Percentiles rank a stretch among this genome's conserved stretches.
Evolutionary conservation across 495 filamentous ascomycete species (phyloP).

Genomic region (Annulohypoxylon nitens): DNA sequence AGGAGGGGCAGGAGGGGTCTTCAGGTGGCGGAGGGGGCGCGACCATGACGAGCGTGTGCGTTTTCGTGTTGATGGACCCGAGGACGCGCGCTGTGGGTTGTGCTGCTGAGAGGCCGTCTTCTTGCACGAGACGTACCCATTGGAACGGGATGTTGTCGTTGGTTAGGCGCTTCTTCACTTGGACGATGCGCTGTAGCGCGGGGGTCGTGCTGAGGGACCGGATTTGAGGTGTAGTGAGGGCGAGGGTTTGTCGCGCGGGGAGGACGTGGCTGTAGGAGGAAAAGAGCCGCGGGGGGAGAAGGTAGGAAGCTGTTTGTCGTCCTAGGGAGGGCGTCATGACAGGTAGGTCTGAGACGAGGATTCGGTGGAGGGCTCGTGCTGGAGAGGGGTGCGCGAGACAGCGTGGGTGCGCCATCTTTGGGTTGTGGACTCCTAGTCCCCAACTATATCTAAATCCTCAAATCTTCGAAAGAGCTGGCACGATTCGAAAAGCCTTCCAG

Average conservation of each 20-base stretch:
- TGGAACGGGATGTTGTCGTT: slow-evolving; percentile 69
- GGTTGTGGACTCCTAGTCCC: neutral
- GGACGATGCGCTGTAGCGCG: slow-evolving; percentile 28
- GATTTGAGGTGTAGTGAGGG: slow-evolving; percentile 4
- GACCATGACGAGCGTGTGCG: slow-evolving; percentile 71
- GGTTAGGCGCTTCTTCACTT: slow-evolving; percentile 38
- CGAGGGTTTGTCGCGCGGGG: neutral
- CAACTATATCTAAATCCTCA: neutral
- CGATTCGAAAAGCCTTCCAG: neutral
- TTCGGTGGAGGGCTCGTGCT: slow-evolving; percentile 46
- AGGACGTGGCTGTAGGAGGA: slow-evolving; percentile 17
- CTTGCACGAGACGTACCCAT: slow-evolving; percentile 65
- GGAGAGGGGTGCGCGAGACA: slow-evolving; percentile 42
- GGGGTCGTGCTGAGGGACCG: slow-evolving; percentile 39
- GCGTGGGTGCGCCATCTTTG: slow-evolving; percentile 41
- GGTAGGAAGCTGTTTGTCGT: slow-evolving; percentile 24
- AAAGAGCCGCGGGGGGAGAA: slow-evolving; percentile 27
- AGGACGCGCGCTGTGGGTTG: slow-evolving; percentile 61
- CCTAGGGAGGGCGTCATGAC: slow-evolving; percentile 22
- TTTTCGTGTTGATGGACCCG: slow-evolving; percentile 59
- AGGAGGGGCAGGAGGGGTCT: neutral
- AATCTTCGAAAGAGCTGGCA: neutral
- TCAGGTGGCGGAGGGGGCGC: slow-evolving; percentile 42
- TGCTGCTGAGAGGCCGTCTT: slow-evolving; percentile 61
- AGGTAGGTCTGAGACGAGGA: slow-evolving; percentile 40